phyloP scores from a whole-genome alignment of 768 basidiomycete species.

The Suillus alpinus region DNA sequence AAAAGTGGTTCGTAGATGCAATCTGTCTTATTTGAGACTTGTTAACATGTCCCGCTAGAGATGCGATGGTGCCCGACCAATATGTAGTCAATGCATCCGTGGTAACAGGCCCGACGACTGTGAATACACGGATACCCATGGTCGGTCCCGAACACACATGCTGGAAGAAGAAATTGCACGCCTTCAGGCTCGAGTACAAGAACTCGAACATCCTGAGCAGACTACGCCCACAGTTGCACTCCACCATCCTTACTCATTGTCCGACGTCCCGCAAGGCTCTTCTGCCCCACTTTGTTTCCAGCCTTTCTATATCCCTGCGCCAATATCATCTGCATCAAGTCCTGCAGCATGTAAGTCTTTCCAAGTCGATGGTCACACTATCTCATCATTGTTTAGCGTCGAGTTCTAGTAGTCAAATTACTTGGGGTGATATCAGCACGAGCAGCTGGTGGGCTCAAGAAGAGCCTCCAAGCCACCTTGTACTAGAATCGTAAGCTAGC shows the following conservation, averaged over 20 bases:
- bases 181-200: constrained; percentile 54
- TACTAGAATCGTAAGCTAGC: constrained; percentile 31
- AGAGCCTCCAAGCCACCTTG: constrained; percentile 33
- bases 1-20: constrained; percentile 39
- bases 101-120: constrained; percentile 65
- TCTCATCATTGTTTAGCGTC: constrained; percentile 5
- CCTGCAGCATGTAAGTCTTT: constrained; percentile 3
- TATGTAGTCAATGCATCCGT: constrained; percentile 60
- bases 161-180: constrained; percentile 59
- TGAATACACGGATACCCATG: constrained; percentile 66
- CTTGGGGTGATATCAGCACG: background rate
- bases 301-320: background rate
- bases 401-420: background rate
- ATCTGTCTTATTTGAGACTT: too few species aligned
- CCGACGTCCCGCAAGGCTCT: background rate
- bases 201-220: constrained; percentile 53
- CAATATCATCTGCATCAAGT: constrained; percentile 8
- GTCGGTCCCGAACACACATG: constrained; percentile 55
- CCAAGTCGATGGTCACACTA: background rate
- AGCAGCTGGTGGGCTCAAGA: constrained; percentile 4
- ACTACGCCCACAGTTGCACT: constrained; percentile 47
- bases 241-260: constrained; percentile 45
- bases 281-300: background rate
- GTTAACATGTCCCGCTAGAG: constrained; percentile 36
- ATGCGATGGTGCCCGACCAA: constrained; percentile 65